Evolutionary conservation across 225 moss, liverwort and hornwort species (phyloP).

Genomic region (Neckera pumila): DNA sequence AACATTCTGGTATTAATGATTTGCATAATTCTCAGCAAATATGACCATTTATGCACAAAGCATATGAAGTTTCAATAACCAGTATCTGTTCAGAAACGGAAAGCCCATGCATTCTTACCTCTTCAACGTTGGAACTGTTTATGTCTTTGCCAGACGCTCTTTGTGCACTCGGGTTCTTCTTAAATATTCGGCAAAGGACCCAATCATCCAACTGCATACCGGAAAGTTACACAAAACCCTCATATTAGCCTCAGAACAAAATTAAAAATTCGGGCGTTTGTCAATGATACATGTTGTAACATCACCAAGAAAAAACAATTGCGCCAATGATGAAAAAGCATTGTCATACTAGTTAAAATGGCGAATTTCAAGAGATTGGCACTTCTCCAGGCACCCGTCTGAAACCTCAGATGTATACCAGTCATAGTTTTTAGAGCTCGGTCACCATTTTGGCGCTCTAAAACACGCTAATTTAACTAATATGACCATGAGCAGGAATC

Average conservation of each 20-base stretch:
- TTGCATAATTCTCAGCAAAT: background rate
- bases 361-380: background rate
- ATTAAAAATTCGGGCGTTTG: background rate
- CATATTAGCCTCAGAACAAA: background rate
- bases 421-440: background rate
- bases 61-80: background rate
- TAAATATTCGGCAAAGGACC: slow-evolving; percentile 95
- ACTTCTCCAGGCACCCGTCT: background rate
- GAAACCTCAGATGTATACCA: background rate
- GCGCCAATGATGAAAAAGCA: background rate
- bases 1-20: background rate
- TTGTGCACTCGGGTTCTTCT: slow-evolving; percentile 75
- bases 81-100: background rate
- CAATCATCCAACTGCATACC: slow-evolving; percentile 88
- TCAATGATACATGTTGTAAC: background rate
- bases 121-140: slow-evolving; percentile 61
- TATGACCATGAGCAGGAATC: background rate
- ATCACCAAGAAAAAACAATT: background rate
- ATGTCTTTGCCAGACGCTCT: slow-evolving; percentile 49
- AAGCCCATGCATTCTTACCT: slow-evolving; percentile 11
- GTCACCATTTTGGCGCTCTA: background rate
- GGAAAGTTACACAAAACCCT: background rate
- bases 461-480: background rate
- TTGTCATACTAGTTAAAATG: background rate
- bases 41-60: background rate